Conservation (phyloP, 805 yeast genomes). For the Zygoascus tannicola region DNA sequence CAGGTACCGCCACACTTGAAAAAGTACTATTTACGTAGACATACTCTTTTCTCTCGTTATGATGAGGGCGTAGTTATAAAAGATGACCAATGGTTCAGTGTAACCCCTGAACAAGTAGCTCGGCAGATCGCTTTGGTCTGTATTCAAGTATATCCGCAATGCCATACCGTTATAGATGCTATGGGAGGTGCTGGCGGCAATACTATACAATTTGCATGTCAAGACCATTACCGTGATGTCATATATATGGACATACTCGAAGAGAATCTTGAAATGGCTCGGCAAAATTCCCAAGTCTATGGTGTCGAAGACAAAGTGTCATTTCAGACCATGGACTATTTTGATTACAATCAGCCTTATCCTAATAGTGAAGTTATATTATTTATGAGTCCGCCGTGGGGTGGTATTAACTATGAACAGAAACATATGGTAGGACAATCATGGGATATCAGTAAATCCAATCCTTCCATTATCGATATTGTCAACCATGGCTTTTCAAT, state of each 20-base stretch:
- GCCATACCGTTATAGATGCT: slow-evolving; percentile 43
- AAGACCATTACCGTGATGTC: slow-evolving; percentile 24
- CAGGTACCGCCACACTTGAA: slow-evolving; percentile 2
- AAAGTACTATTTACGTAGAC: slow-evolving; percentile 35
- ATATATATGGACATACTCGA: slow-evolving; percentile 21
- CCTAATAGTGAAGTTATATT: slow-evolving; percentile 37
- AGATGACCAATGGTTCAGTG: slow-evolving; percentile 74
- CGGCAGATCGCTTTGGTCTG: slow-evolving; percentile 24
- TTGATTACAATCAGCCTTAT: slow-evolving; percentile 19
- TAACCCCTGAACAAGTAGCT: slow-evolving; percentile 79
- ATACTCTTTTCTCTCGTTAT: slow-evolving; percentile 48
- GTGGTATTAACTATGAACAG: slow-evolving; percentile 52
- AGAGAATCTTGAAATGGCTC: slow-evolving; percentile 19
- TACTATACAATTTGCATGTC: slow-evolving; percentile 55
- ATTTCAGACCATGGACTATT: slow-evolving; percentile 42
- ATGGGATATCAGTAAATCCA: slow-evolving; percentile 12
- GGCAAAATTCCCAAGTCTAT: slow-evolving; percentile 57
- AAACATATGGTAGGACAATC: too few species aligned
- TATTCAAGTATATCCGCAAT: slow-evolving; percentile 13
- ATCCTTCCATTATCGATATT: slow-evolving; percentile 10
- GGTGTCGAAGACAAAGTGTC: slow-evolving; percentile 43
- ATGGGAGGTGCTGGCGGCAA: slow-evolving; percentile 90
- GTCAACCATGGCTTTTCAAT: slow-evolving; percentile 10
- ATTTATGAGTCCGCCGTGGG: slow-evolving; percentile 85
- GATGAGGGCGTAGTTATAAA: slow-evolving; percentile 65